Conservation (phyloP, 768 basidiomycete species). For the Hericium rajendrae region DNA sequence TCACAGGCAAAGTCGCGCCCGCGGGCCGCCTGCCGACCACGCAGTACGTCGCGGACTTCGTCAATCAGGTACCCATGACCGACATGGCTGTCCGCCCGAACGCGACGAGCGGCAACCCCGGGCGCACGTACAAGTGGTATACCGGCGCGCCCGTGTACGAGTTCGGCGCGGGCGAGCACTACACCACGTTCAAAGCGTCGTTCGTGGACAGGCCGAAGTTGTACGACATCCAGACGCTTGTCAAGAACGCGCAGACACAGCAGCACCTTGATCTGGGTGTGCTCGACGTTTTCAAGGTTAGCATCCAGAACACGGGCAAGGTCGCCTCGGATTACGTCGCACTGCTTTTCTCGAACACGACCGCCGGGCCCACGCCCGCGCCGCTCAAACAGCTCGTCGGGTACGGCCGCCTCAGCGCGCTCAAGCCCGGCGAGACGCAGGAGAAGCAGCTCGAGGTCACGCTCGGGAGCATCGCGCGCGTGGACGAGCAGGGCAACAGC, state of each 20-base stretch:
- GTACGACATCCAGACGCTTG: conserved; percentile 34
- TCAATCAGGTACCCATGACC: conserved; percentile 42
- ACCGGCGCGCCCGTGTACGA: conserved; percentile 39
- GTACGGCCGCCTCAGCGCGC: conserved; percentile 33
- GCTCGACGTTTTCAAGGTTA: conserved; percentile 41
- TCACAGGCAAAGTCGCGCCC: conserved; percentile 41
- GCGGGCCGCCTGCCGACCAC: conserved; percentile 46
- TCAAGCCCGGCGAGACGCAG: conserved; percentile 21
- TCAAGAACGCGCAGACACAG: conserved; percentile 15
- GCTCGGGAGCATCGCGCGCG: conserved; percentile 39
- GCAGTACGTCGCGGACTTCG: conserved; percentile 38
- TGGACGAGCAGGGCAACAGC: conserved; percentile 35
- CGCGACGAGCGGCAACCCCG: conserved; percentile 30
- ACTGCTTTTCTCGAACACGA: conserved; percentile 40
- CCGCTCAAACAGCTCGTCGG: conserved; percentile 39
- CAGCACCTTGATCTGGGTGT: conserved; percentile 30
- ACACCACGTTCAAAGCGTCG: conserved; percentile 36
- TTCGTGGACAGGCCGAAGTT: conserved; percentile 28
- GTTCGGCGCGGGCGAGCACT: conserved; percentile 47
- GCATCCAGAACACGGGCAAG: conserved; percentile 39
- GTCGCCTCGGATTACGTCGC: conserved; percentile 46
- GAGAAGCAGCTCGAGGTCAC: conserved; percentile 32
- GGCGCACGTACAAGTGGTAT: conserved; percentile 53
- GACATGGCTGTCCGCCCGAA: conserved; percentile 47
- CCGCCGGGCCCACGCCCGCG: conserved; percentile 38